Evolutionary conservation across 2,329 filamentous ascomycete species (phyloP), one percentile per base, ranked within the genome.

Genomic region (Aspergillus arachidicola): DNA sequence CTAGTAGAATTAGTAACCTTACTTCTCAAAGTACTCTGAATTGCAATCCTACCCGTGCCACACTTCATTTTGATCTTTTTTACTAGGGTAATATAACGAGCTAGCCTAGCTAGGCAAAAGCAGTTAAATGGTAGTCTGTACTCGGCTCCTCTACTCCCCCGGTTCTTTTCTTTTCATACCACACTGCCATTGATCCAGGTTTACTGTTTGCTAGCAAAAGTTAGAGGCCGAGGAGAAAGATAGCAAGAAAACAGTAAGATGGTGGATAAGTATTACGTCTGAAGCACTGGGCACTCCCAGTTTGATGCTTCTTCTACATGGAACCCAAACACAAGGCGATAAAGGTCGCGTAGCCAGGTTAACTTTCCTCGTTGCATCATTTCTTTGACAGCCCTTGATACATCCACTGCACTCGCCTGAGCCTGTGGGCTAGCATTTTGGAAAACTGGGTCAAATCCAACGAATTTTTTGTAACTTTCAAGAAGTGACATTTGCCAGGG

Each of bases 321-420:
- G 72, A 94, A 94, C 4, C 92, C 91, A 76, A 96, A 96, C 3
- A 97, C 93, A 46, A 94, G 84, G 59, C 87, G 86, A 80, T 92
- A 97, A 16, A 97, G 82, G 71, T 97, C 93, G 57, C 88, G 84
- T 66, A 97, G 80, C 84, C 94, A 97, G 10, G 82, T 82, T 76
- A 95, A 95, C 70, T 93, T 88, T 61, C 87, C 85, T 32, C 87
- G 88, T 61, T 87, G 83, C 58, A 86, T 86, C 86, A 97, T 91
- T 82, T 89, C 90, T 58, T 86, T 83, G 7, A 97, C 90, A 57
- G 91, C 92, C 76, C 89, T 90, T 41, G 91, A 91, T 66, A 96
- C 87, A 69, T 97, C 93, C n/a, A 83, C 79, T 0, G 92, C 91
- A 60, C 75, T 72, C 34, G 76, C 78, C 21, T 73, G 71, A n/a